Percentiles rank a stretch among this genome's conserved stretches.
Evolutionary conservation across 768 basidiomycete genomes (phyloP).

Genomic region (Naganishia onofrii): DNA sequence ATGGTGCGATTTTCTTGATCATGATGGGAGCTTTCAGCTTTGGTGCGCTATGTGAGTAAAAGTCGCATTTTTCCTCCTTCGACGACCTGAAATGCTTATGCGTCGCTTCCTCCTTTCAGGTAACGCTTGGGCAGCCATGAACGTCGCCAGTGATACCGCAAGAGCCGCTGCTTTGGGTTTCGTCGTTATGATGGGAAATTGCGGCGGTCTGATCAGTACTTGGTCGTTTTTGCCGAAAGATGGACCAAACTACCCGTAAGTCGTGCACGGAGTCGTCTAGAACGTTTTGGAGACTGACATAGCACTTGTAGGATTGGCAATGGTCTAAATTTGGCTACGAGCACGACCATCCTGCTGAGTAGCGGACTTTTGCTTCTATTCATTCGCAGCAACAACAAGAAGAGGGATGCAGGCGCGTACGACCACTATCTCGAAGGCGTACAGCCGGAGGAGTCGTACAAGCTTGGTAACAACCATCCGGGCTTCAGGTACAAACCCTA

Average conservation of each 20-base stretch:
- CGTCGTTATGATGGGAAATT: slow-evolving; percentile 38
- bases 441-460: background rate
- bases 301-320: background rate
- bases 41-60: slow-evolving; percentile 11
- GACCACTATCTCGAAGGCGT: slow-evolving; percentile 27
- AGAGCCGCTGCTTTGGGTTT: slow-evolving; percentile 34
- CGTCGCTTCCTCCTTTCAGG: slow-evolving; percentile 9
- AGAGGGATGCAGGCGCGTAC: slow-evolving; percentile 23
- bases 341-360: background rate
- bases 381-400: slow-evolving; percentile 26
- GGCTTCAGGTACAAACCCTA: slow-evolving; percentile 22
- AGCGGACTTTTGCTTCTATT: slow-evolving; percentile 1
- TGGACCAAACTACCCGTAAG: slow-evolving; percentile 28
- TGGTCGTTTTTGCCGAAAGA: slow-evolving; percentile 29
- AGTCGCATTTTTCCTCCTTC: background rate
- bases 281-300: background rate
- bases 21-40: slow-evolving; percentile 28
- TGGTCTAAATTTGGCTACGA: slow-evolving; percentile 14
- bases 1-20: slow-evolving; percentile 31
- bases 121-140: slow-evolving; percentile 37
- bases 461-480: slow-evolving; percentile 28
- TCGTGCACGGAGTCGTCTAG: background rate
- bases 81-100: background rate
- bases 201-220: slow-evolving; percentile 28
- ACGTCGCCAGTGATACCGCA: slow-evolving; percentile 35